A percentile compares a stretch with the other conserved stretches of the same genome.
phyloP scores from a whole-genome alignment of 257 asterid genomes.

The Solanum corneliomulleri region DNA sequence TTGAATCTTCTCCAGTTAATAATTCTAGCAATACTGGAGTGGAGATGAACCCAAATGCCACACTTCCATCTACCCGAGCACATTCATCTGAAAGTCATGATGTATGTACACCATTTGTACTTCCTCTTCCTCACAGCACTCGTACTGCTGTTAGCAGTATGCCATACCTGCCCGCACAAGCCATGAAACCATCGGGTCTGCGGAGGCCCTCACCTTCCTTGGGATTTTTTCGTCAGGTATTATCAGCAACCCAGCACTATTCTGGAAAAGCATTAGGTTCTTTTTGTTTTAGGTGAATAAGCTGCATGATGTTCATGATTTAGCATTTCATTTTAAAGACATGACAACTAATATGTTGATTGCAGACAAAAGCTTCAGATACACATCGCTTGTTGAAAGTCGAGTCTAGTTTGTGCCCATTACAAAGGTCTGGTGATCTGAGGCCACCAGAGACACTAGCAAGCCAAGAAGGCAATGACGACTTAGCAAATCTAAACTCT shows the following conservation, averaged over 20 bases:
- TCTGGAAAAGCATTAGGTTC: not conserved
- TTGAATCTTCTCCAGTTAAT: conserved; percentile 14
- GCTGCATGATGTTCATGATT: not conserved
- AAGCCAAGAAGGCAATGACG: conserved; percentile 9
- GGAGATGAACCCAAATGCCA: conserved; percentile 24
- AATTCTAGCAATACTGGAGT: conserved; percentile 19
- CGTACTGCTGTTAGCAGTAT: conserved; percentile 12
- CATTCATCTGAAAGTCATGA: conserved; percentile 23
- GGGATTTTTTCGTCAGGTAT: conserved; percentile 83
- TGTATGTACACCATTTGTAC: conserved; percentile 10
- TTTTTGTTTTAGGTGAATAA: conserved; percentile 7
- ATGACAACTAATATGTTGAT: not conserved
- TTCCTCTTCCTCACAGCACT: conserved; percentile 24
- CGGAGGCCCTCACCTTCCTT: conserved; percentile 96
- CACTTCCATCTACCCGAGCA: conserved; percentile 13
- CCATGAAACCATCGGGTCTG: conserved; percentile 65
- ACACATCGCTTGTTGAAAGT: conserved; percentile 20
- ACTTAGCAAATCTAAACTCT: conserved; percentile 8
- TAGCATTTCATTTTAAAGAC: not conserved
- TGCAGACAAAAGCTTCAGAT: conserved; percentile 70
- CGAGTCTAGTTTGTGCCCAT: conserved; percentile 18
- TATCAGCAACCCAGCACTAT: not conserved
- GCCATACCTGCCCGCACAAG: conserved; percentile 27
- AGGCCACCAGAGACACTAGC: conserved; percentile 21
- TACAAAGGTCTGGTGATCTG: conserved; percentile 23